Percentiles rank a stretch among this genome's conserved stretches.
Conservation (phyloP, 495 filamentous ascomycete genomes). For the Daldinia bambusicola region DNA sequence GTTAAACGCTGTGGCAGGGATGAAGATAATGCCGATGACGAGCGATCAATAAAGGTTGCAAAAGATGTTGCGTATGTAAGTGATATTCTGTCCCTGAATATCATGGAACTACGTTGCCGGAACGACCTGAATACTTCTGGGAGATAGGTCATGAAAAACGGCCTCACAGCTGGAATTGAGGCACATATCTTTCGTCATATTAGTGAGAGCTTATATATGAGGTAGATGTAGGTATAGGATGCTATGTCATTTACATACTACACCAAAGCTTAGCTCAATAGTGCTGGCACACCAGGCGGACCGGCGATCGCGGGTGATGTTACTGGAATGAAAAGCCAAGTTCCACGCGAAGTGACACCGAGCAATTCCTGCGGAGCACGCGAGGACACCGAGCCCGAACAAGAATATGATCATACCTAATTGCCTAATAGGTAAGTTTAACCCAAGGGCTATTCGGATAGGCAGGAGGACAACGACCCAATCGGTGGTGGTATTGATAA, state of each 20-base stretch:
- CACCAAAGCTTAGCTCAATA: slow-evolving; percentile 68
- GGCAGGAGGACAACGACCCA: slow-evolving; percentile 67
- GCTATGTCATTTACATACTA: slow-evolving; percentile 57
- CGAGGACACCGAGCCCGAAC: slow-evolving; percentile 67
- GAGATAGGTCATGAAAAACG: slow-evolving; percentile 53
- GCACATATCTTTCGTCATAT: slow-evolving; percentile 59
- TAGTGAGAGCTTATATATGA: slow-evolving; percentile 4
- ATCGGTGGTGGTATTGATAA: slow-evolving; percentile 70
- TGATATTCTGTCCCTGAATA: slow-evolving; percentile 24
- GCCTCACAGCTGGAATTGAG: slow-evolving; percentile 65
- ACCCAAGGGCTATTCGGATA: slow-evolving; percentile 66
- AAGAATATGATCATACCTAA: slow-evolving; percentile 66
- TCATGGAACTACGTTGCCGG: slow-evolving; percentile 12
- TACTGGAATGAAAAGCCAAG: slow-evolving; percentile 52
- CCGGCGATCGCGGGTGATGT: slow-evolving; percentile 63
- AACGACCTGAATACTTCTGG: slow-evolving; percentile 24
- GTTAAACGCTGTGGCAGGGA: slow-evolving; percentile 15
- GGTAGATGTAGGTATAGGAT: background rate
- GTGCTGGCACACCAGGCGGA: slow-evolving; percentile 62
- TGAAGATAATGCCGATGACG: slow-evolving; percentile 21
- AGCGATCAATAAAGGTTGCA: slow-evolving; percentile 37
- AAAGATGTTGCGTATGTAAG: slow-evolving; percentile 25
- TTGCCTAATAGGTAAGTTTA: slow-evolving; percentile 65
- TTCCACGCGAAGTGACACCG: slow-evolving; percentile 59
- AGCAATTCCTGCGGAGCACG: slow-evolving; percentile 66